These are phyloP conservation scores for Solanum stenotomum DNA, from an alignment of 257 asterid species.

Conservation along the genomic window DNA sequence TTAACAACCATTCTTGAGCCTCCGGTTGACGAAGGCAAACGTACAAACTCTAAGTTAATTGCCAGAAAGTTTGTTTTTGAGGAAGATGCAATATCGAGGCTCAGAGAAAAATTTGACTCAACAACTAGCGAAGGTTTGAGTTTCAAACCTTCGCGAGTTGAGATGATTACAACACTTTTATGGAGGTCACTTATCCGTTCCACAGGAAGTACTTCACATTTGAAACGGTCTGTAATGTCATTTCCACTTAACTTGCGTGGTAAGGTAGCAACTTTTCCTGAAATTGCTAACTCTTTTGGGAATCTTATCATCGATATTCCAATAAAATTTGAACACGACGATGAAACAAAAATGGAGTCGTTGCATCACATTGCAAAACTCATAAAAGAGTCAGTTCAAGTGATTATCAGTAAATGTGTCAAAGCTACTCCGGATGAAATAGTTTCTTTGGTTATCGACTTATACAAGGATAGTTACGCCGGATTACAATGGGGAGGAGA, in stretches of 20 bases:
- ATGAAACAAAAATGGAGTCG: neutral
- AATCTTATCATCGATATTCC: neutral
- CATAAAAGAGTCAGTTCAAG: neutral
- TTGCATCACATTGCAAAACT: neutral
- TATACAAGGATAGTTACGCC: neutral
- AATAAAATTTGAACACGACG: neutral
- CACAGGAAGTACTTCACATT: neutral
- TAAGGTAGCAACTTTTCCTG: neutral
- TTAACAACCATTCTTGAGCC: neutral
- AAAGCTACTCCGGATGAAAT: neutral
- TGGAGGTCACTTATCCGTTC: neutral
- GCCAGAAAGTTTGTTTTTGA: neutral
- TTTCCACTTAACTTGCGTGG: constrained; percentile 3
- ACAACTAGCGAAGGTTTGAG: neutral
- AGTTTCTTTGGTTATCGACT: neutral
- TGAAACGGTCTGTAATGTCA: neutral
- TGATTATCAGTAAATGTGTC: neutral
- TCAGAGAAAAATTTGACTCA: neutral
- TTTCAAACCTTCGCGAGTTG: constrained; percentile 1
- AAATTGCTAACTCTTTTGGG: neutral
- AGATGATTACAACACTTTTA: neutral
- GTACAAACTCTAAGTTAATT: neutral
- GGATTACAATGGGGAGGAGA: neutral
- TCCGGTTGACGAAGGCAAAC: neutral
- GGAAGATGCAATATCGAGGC: neutral